These are phyloP conservation scores for Aspergillus melleus DNA, from an alignment of 2,329 filamentous ascomycete species.

Conservation along the genomic window DNA sequence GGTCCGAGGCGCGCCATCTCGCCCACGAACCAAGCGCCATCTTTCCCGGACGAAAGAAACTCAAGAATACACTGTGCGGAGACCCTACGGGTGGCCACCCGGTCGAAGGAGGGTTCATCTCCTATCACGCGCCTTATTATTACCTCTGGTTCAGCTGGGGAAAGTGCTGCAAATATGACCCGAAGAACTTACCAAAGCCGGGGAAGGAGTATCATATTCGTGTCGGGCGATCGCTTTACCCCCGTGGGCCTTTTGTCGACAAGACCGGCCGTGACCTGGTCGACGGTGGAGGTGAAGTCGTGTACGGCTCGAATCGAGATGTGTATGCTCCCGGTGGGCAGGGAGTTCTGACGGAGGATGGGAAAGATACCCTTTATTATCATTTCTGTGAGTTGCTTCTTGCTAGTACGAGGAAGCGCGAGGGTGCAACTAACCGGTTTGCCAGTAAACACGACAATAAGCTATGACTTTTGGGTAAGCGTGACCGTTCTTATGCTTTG, in stretches of 20 bases:
- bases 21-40: conserved; percentile 27
- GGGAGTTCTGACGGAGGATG: conserved; percentile 54
- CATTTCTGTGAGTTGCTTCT: conserved; percentile 31
- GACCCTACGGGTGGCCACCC: conserved; percentile 32
- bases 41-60: conserved; percentile 18
- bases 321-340: conserved; percentile 69
- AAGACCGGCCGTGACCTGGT: conserved; percentile 57
- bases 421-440: conserved; percentile 6
- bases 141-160: conserved; percentile 40
- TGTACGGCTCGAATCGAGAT: conserved; percentile 60
- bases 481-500: background rate
- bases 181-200: conserved; percentile 43
- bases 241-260: conserved; percentile 56
- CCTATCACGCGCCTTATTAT: conserved; percentile 30
- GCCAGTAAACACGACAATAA: conserved; percentile 31
- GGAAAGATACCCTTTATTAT: conserved; percentile 34
- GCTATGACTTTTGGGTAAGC: conserved; percentile 32
- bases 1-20: conserved; percentile 29
- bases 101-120: conserved; percentile 34
- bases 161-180: conserved; percentile 31
- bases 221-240: conserved; percentile 58
- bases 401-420: background rate
- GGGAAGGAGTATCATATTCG: conserved; percentile 66
- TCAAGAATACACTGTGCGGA: conserved; percentile 26
- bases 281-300: conserved; percentile 58